Evolutionary conservation across 768 basidiomycete species (phyloP).

Genomic region (Mycena pura): DNA sequence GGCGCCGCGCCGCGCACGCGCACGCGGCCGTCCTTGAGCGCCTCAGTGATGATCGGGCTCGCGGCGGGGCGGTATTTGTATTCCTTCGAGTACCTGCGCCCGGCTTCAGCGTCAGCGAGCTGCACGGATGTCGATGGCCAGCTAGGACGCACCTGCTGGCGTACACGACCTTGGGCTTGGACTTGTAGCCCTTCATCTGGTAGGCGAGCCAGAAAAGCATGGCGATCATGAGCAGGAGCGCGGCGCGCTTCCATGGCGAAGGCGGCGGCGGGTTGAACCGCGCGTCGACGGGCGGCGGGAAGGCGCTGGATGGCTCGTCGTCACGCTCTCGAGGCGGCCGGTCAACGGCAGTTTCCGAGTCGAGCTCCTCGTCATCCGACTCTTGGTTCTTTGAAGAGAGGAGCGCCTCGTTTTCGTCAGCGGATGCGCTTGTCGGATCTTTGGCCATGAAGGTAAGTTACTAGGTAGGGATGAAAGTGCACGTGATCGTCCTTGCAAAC

Average conservation of each 20-base stretch:
- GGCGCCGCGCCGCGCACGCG: conserved; percentile 74
- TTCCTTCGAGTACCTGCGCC: conserved; percentile 78
- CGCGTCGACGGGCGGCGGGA: conserved; percentile 27
- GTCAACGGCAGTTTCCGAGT: no score
- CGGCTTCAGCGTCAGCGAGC: not conserved
- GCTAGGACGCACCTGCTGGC: conserved; percentile 61
- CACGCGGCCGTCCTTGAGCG: conserved; percentile 70
- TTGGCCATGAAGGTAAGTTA: no score
- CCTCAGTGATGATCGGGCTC: conserved; percentile 82
- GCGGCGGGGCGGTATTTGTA: conserved; percentile 85
- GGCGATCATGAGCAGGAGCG: conserved; percentile 48
- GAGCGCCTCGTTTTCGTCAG: no score
- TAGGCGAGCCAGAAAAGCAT: conserved; percentile 54
- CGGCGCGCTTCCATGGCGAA: conserved; percentile 53
- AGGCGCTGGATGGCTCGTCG: no score
- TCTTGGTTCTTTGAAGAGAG: no score
- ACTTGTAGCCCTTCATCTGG: conserved; percentile 37
- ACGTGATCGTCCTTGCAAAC: no score
- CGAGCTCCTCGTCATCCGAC: no score
- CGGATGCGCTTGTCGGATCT: no score
- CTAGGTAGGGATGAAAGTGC: no score
- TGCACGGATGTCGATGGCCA: not conserved
- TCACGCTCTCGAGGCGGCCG: no score
- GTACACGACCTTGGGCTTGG: conserved; percentile 58
- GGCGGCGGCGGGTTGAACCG: conserved; percentile 48